Evolutionary conservation across 345 rosid genomes (phyloP).

Genomic region (Chamaenerion angustifolium): DNA sequence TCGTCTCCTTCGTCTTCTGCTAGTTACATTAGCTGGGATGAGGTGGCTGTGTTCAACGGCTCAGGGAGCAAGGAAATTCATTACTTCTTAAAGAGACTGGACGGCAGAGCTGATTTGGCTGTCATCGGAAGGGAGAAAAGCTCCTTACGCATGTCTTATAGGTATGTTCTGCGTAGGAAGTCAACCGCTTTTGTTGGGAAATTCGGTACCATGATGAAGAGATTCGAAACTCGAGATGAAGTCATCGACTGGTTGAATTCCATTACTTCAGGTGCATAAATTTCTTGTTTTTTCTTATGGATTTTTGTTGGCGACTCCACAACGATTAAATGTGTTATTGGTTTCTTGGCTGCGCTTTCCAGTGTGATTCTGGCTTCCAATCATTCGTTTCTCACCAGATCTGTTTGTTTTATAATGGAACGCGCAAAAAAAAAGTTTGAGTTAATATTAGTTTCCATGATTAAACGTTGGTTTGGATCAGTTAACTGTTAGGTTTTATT

Average conservation of each 20-base stretch:
- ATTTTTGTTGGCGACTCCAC: background rate
- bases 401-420: too few species aligned
- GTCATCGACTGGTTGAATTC: constrained; percentile 57
- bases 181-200: constrained; percentile 11
- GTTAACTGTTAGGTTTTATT: too few species aligned
- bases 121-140: constrained; percentile 53
- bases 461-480: too few species aligned
- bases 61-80: constrained; percentile 48
- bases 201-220: constrained; percentile 10
- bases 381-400: too few species aligned
- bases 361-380: too few species aligned
- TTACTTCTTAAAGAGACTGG: constrained; percentile 44
- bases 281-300: background rate
- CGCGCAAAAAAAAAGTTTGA: too few species aligned
- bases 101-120: constrained; percentile 51
- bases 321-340: too few species aligned
- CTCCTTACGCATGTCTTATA: constrained; percentile 40
- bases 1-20: constrained; percentile 11
- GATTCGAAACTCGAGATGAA: constrained; percentile 41
- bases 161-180: constrained; percentile 23
- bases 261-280: constrained; percentile 42
- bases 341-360: too few species aligned
- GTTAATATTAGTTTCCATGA: too few species aligned
- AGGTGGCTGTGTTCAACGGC: constrained; percentile 36
- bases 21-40: constrained; percentile 56